Evolutionary conservation across 78 protist genomes (phyloP), one percentile per base, ranked within the genome.

Genomic region (Creolimax fragrantissima): DNA sequence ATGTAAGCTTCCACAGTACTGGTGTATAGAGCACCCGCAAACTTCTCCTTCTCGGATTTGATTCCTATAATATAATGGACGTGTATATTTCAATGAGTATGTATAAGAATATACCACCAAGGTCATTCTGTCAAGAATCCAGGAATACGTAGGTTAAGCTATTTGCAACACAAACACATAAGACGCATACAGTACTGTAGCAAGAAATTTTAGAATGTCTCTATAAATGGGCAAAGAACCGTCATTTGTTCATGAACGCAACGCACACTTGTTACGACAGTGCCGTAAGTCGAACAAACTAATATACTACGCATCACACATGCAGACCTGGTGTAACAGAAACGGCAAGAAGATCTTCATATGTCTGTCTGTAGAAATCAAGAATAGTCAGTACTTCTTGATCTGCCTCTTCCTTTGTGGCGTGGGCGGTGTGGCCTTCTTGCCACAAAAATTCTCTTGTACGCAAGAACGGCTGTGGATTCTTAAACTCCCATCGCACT

Each of bases 371-470:
- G 93, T 98, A 98, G 74, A 97, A 88, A 85, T 96, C 95, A 6
- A 98, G 96, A 90, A 98, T 97, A 36, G 89, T 81, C 88, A 67
- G 84, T 36, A 96, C 99, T 42, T 97, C 98, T 42, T 11, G 42
- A 32, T 92, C 98, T 2, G 99, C 99, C 36, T 94, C 98, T 6
- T 84, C 97, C 86, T 90, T 35, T 2, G 93, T 95, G 7, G 96
- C 97, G 90, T 92, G 94, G 24, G 98, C 99, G 2, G 99, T 96
- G 97, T 98, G 99, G 45, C 99, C 99, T 94, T 98, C 99, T 92
- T 98, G 99, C 99, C 99, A 98, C 83, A 98, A 93, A 96, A 98
- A 98, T 96, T 98, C 99, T 58, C 99, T 93, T 0, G 98, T 94
- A 84, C 97, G 95, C 84, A 98, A 88, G 96, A 98, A 98, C 42